Base-by-base conservation (phyloP, 2,329 filamentous ascomycete genomes). In the Verticillium dahliae region DNA sequence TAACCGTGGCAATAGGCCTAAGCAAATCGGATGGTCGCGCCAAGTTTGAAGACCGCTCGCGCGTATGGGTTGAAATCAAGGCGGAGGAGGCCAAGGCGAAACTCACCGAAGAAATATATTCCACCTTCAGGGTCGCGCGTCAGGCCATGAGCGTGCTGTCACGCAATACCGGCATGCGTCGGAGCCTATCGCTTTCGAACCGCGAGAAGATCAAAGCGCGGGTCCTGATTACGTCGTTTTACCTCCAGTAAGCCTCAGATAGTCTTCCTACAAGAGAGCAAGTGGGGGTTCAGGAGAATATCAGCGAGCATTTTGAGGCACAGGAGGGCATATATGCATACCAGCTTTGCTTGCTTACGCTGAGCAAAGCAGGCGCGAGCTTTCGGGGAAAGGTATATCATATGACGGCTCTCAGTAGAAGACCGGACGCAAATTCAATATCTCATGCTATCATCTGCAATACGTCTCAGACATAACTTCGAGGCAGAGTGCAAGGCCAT, bases 161-260 rank as follows among this genome's bases (percentile, higher is more conserved):
- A 6, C 18, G 37, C 31, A 54, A n/a, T 14, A 2, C 14, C 4
- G 34, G 6, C 27, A 56, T 14, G 11, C 41, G 6, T n/a, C 34
- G 27, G 9, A 41, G 22, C 38, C 13, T 41, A 13, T 11, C 59
- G 18, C 14, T 31, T 34, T 6, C 60, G 31, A 31, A 34, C n/a
- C 60, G 57, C n/a, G 10, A 35, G n/a, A 10, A 27, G 15, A 31
- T 63, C 33, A 54, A 60, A 35, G 57, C 58, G 33, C 55, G 56
- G 33, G 33, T 62, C 6, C 38, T 63, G 14, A 18, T 62, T 2
- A 45, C 60, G 33, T 55, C 7, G 6, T 60, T 45, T 14, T 60
- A 58, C 37, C 27, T 52, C 9, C 27, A 35, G 31, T 56, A 33
- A 22, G 33, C 54, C 10, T 15, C 34, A 6, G 27, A 31, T 5